Evolutionary conservation across 83 land plant species (phyloP).

Genomic region (Larix sibirica): DNA sequence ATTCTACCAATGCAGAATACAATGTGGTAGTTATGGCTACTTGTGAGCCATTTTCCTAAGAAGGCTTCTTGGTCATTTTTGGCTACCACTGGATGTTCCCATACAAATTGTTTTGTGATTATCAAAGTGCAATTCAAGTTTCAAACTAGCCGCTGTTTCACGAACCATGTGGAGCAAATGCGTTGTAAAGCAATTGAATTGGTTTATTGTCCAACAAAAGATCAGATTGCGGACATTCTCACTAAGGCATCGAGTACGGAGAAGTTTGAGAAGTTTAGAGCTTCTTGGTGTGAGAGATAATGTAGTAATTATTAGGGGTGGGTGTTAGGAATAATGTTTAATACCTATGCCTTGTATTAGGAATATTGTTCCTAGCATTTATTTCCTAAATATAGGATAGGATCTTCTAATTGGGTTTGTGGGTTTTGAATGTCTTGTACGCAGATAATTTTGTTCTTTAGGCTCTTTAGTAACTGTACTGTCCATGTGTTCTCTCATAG

Average conservation of each 20-base stretch:
- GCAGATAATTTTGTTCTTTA: no score
- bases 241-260: background rate
- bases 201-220: background rate
- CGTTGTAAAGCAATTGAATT: background rate
- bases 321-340: background rate
- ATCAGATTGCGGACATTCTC: background rate
- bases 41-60: conserved; percentile 8
- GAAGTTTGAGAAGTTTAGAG: background rate
- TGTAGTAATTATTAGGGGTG: background rate
- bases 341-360: background rate
- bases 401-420: no score
- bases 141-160: background rate
- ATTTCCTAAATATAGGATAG: no score
- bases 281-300: background rate
- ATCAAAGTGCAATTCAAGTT: background rate
- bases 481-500: no score
- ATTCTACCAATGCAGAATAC: conserved; percentile 8
- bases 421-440: no score
- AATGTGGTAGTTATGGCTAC: conserved; percentile 1
- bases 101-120: background rate
- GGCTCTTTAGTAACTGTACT: no score
- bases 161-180: background rate
- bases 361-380: no score
- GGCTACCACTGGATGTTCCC: background rate
- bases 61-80: background rate